Percentiles rank a stretch among this genome's conserved stretches.
Evolutionary conservation across 805 yeast genomes (phyloP).

Genomic region (Metschnikowia matae): DNA sequence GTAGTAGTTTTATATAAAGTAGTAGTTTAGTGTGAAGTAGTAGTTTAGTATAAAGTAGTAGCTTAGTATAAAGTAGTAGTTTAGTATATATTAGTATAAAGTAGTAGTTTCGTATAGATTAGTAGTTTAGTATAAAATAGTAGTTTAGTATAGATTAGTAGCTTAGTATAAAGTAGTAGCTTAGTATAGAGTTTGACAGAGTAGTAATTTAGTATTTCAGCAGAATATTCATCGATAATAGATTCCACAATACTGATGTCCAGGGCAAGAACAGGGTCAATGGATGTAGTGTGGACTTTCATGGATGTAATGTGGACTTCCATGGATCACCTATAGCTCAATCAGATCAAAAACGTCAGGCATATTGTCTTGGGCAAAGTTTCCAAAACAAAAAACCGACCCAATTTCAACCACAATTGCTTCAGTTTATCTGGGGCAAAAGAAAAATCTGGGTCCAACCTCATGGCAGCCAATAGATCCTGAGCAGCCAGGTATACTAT

Average conservation of each 20-base stretch:
- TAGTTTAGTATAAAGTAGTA: too few relatives aligned
- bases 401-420: conserved; percentile 50
- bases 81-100: too few relatives aligned
- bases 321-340: conserved; percentile 12
- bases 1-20: too few relatives aligned
- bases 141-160: too few relatives aligned
- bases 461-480: conserved; percentile 48
- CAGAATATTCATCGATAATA: neutral
- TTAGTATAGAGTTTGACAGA: too few relatives aligned
- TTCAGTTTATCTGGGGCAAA: conserved; percentile 48
- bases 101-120: too few relatives aligned
- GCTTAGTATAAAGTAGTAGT: too few relatives aligned
- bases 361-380: conserved; percentile 10
- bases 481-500: conserved; percentile 36
- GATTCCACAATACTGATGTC: conserved; percentile 2
- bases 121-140: too few relatives aligned
- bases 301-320: too few relatives aligned
- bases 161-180: too few relatives aligned
- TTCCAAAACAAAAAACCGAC: conserved; percentile 38
- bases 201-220: neutral
- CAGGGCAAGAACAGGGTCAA: conserved; percentile 11
- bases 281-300: conserved; percentile 5
- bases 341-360: conserved; percentile 15
- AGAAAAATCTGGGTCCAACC: conserved; percentile 34
- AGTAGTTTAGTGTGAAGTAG: too few relatives aligned